Percentiles rank a stretch among this genome's conserved stretches.
Conservation (phyloP, 768 basidiomycete genomes). For the Hygrocybe coccinea region DNA sequence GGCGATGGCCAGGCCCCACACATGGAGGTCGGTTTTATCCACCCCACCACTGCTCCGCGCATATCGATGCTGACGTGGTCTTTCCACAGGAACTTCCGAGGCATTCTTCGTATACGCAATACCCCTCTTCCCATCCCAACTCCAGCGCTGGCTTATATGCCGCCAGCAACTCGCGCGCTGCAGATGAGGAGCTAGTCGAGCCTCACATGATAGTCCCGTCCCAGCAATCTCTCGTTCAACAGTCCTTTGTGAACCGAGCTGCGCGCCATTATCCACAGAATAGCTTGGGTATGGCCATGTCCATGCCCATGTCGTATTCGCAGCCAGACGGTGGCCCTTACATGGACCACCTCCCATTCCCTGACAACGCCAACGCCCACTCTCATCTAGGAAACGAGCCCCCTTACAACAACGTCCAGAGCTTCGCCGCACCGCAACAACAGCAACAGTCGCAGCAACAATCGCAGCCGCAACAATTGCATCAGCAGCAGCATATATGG, state of each 20-base stretch:
- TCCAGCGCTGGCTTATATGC: background rate
- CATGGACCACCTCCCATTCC: background rate
- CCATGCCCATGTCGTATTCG: conserved; percentile 2
- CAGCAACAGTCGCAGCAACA: no score
- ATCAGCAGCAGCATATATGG: no score
- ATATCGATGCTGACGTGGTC: background rate
- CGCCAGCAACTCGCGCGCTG: background rate
- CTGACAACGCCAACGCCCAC: background rate
- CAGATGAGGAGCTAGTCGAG: background rate
- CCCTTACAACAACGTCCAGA: no score
- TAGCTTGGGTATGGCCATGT: background rate
- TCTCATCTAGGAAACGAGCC: no score
- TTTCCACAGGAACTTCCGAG: background rate
- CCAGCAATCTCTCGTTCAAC: conserved; percentile 3
- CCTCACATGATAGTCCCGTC: conserved; percentile 6
- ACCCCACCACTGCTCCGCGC: background rate
- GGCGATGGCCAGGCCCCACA: background rate
- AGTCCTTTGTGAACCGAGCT: background rate
- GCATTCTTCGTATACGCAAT: no score
- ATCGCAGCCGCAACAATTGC: no score
- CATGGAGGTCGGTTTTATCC: background rate
- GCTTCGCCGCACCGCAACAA: no score
- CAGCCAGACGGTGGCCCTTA: background rate
- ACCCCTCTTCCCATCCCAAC: no score
- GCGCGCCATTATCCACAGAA: background rate